These are phyloP conservation scores for Liriodendron chinense DNA, from an alignment of 164 flowering plant species.

Conservation along the genomic window DNA sequence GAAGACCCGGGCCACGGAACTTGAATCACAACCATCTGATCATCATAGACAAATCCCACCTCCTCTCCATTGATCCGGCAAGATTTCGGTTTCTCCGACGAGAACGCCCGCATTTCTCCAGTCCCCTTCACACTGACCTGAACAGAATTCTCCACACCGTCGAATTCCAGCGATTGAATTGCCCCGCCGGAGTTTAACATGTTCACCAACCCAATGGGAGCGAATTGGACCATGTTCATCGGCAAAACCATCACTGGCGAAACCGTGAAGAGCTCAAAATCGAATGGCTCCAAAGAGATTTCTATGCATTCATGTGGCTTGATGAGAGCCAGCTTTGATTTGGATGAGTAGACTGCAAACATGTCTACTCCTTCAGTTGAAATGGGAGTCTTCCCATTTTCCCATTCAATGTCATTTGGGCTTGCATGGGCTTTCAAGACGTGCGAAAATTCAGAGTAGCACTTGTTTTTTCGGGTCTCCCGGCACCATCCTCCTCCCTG, in stretches of 20 bases:
- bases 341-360: slow-evolving; percentile 57
- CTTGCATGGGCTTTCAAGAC: slow-evolving; percentile 32
- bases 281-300: slow-evolving; percentile 60
- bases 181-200: slow-evolving; percentile 92
- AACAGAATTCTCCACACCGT: slow-evolving; percentile 27
- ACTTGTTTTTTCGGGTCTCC: slow-evolving; percentile 49
- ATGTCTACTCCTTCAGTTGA: slow-evolving; percentile 37
- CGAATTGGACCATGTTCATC: slow-evolving; percentile 45
- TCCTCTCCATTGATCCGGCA: slow-evolving; percentile 52
- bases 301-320: slow-evolving; percentile 38
- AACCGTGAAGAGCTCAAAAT: slow-evolving; percentile 71
- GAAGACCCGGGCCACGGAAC: slow-evolving; percentile 69
- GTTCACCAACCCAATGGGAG: slow-evolving; percentile 79
- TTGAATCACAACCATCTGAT: slow-evolving; percentile 46
- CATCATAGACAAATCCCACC: slow-evolving; percentile 48
- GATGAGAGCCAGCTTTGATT: slow-evolving; percentile 44
- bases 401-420: slow-evolving; percentile 72
- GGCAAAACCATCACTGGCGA: slow-evolving; percentile 49
- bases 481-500: slow-evolving; percentile 93
- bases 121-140: slow-evolving; percentile 55
- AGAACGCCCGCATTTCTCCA: slow-evolving; percentile 66
- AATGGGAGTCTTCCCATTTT: slow-evolving; percentile 45
- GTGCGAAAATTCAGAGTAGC: slow-evolving; percentile 47
- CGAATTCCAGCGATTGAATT: slow-evolving; percentile 37
- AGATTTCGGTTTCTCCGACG: slow-evolving; percentile 50